Conservation (phyloP, 163 green algal species). For the Chlamydomonas reinhardtii region DNA sequence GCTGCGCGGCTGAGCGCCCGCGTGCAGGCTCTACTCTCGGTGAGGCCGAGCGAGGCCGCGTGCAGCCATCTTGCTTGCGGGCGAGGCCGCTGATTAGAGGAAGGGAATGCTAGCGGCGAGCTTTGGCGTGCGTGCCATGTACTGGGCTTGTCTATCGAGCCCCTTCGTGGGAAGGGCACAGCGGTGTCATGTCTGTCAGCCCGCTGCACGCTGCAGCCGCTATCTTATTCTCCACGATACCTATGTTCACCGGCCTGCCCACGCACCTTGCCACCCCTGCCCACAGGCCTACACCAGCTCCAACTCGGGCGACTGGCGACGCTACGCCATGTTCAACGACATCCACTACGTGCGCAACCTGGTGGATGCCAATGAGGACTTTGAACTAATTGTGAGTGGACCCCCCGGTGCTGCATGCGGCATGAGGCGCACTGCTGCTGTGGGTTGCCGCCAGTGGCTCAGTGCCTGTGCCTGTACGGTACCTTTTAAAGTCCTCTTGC, state of each 20-base stretch:
- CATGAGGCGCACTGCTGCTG: too few species aligned
- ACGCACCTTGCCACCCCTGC: not conserved
- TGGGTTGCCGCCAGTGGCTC: too few species aligned
- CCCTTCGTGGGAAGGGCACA: too few species aligned
- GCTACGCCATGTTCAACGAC: conserved; percentile 53
- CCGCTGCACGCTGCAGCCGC: too few species aligned
- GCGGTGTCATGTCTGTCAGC: not conserved
- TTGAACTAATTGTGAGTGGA: conserved; percentile 66
- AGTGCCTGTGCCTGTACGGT: not conserved
- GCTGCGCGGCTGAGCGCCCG: conserved; percentile 1
- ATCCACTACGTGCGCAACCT: conserved; percentile 68
- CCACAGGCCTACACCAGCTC: conserved; percentile 3
- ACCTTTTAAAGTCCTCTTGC: too few species aligned
- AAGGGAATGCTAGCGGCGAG: too few species aligned
- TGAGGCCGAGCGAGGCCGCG: not conserved
- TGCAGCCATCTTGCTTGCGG: too few species aligned
- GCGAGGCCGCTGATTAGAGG: too few species aligned
- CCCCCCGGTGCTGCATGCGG: not conserved
- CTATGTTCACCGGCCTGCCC: too few species aligned
- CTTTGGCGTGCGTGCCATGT: too few species aligned
- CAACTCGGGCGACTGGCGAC: conserved; percentile 18
- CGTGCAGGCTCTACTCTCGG: conserved; percentile 30
- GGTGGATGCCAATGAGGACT: conserved; percentile 57
- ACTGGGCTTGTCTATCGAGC: too few species aligned
- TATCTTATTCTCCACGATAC: not conserved